Evolutionary conservation across 2,329 filamentous ascomycete genomes (phyloP).

Genomic region (Atkinsonella hypoxylon): DNA sequence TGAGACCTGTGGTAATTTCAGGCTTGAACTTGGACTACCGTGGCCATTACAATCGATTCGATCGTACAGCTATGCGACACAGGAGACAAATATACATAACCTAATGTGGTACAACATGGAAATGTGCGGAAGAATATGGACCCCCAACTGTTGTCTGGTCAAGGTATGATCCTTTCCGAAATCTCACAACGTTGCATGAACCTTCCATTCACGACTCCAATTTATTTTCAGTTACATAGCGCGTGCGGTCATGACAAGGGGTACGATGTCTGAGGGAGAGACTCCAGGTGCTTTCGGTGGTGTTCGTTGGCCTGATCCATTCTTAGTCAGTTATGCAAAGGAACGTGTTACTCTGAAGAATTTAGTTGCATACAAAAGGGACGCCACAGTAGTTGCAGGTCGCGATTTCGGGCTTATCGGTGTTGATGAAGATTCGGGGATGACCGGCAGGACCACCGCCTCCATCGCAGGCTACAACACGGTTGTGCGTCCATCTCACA

Average conservation of each 20-base stretch:
- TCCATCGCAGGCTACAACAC: conserved; percentile 77
- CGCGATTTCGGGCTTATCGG: conserved; percentile 90
- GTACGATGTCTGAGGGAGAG: conserved; percentile 68
- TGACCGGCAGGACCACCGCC: conserved; percentile 85
- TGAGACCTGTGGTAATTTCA: neutral
- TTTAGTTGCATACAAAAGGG: conserved; percentile 62
- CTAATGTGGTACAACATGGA: neutral
- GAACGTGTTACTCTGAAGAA: neutral
- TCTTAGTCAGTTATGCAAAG: neutral
- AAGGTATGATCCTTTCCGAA: neutral
- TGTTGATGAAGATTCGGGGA: conserved; percentile 92
- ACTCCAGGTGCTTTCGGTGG: conserved; percentile 72
- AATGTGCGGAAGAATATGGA: neutral
- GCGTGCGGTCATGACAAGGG: conserved; percentile 46
- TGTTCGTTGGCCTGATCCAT: conserved; percentile 69
- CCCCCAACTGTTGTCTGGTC: neutral
- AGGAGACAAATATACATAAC: neutral
- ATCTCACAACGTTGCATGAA: neutral
- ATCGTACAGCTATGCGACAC: neutral
- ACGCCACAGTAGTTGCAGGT: conserved; percentile 86
- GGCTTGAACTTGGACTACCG: neutral
- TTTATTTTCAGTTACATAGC: neutral
- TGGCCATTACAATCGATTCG: neutral
- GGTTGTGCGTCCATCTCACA: conserved; percentile 79
- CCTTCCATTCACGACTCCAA: neutral